Conservation (phyloP, 176 grass and related monocot genomes). For the Elaeis guineensis region DNA sequence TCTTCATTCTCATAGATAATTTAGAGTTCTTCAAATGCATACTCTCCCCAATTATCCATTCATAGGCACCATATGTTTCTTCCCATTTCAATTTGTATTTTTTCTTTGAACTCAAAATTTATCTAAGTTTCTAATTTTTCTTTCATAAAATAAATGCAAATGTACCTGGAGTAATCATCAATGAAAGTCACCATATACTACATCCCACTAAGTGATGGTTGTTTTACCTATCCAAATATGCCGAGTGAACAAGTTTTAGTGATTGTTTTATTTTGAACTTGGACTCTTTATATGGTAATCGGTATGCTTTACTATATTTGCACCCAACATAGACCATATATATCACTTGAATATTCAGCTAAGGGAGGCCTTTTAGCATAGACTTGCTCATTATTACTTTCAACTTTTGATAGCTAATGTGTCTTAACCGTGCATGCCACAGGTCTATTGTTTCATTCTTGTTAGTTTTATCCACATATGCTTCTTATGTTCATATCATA, state of each 20-base stretch:
- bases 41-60: conserved; percentile 18
- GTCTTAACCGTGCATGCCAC: not conserved
- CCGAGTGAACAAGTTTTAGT: conserved; percentile 12
- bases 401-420: not conserved
- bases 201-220: too few species aligned
- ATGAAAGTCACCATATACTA: conserved; percentile 2
- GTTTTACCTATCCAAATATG: conserved; percentile 3
- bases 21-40: conserved; percentile 16
- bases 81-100: not conserved
- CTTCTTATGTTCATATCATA: not conserved
- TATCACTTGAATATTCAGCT: not conserved
- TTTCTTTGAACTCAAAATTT: conserved; percentile 24
- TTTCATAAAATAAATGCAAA: conserved; percentile 12
- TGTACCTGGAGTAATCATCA: not conserved
- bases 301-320: conserved; percentile 10
- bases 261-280: not conserved
- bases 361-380: conserved; percentile 16
- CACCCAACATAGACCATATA: not conserved
- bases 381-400: conserved; percentile 1
- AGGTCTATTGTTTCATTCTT: conserved; percentile 3
- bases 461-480: not conserved
- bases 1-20: conserved; percentile 2
- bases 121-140: conserved; percentile 4
- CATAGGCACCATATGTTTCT: not conserved
- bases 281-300: conserved; percentile 3